Percentiles rank a stretch among this genome's conserved stretches.
These are phyloP conservation scores for Vinca major DNA, from an alignment of 305 asterid species.

Conservation along the genomic window DNA sequence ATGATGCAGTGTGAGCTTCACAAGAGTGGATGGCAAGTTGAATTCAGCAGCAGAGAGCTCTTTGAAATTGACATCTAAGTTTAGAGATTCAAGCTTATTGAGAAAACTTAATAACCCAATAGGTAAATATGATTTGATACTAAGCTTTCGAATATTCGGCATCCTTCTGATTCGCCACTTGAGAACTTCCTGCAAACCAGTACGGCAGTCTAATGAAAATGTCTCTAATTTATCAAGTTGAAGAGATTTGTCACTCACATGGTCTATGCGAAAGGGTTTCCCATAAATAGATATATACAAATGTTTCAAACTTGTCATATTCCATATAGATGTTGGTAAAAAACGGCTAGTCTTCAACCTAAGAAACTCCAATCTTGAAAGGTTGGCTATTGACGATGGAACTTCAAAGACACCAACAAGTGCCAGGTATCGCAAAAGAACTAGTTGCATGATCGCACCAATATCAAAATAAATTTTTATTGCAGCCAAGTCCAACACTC, in stretches of 20 bases:
- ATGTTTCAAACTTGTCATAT: background rate
- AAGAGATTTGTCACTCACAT: background rate
- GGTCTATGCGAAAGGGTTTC: background rate
- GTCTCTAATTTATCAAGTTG: background rate
- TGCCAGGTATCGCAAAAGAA: conserved; percentile 9
- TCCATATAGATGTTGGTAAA: too few relatives aligned
- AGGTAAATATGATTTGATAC: background rate
- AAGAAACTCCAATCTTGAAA: too few relatives aligned
- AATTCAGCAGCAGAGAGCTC: background rate
- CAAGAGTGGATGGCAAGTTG: conserved; percentile 6
- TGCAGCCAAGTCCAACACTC: conserved; percentile 12
- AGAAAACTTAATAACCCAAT: background rate
- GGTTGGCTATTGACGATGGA: conserved; percentile 7
- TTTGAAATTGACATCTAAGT: background rate
- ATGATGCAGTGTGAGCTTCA: background rate
- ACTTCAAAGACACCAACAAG: background rate
- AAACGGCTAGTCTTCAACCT: too few relatives aligned
- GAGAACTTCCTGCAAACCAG: background rate
- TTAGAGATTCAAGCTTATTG: conserved; percentile 8
- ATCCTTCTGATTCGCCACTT: background rate
- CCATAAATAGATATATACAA: too few relatives aligned
- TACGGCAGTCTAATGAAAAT: background rate
- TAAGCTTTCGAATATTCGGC: background rate
- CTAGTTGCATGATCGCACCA: conserved; percentile 1
- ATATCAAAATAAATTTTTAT: background rate